phyloP scores from a whole-genome alignment of 2,329 filamentous ascomycete species.

The Trichoderma hamatum region DNA sequence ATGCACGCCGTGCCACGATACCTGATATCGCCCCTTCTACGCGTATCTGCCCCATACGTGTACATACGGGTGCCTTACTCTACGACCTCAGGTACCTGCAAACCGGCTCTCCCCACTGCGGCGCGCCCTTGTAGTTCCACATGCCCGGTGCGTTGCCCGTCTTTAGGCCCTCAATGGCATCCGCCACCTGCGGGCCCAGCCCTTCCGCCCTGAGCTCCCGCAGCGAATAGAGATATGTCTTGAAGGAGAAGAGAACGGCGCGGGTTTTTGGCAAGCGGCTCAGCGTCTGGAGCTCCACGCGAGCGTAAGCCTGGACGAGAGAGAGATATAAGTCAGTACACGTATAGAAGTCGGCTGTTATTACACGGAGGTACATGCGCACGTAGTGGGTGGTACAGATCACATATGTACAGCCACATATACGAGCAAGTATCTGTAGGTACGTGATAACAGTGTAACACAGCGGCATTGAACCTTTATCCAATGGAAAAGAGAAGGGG shows the following conservation, averaged over 20 bases:
- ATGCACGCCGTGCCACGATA: neutral
- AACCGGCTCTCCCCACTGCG: conserved; percentile 52
- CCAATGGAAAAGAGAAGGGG: neutral
- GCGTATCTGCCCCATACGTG: neutral
- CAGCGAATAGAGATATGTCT: conserved; percentile 57
- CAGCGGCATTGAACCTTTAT: neutral
- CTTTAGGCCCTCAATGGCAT: conserved; percentile 56
- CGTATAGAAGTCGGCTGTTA: neutral
- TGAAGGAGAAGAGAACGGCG: conserved; percentile 58
- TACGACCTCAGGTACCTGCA: conserved; percentile 49
- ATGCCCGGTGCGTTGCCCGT: conserved; percentile 56
- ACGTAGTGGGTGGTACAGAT: neutral
- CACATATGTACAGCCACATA: neutral
- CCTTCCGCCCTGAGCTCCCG: conserved; percentile 54
- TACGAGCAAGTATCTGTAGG: neutral
- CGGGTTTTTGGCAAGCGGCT: conserved; percentile 51
- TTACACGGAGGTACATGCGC: neutral
- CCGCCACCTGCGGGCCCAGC: conserved; percentile 49
- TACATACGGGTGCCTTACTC: too few species aligned
- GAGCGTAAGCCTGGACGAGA: conserved; percentile 34
- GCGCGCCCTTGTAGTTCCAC: conserved; percentile 56
- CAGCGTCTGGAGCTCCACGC: conserved; percentile 57
- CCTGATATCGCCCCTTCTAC: neutral
- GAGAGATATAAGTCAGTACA: neutral
- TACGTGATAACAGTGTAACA: neutral